Base-by-base conservation (phyloP, 257 asterid species). In the Scutellaria galericulata region DNA sequence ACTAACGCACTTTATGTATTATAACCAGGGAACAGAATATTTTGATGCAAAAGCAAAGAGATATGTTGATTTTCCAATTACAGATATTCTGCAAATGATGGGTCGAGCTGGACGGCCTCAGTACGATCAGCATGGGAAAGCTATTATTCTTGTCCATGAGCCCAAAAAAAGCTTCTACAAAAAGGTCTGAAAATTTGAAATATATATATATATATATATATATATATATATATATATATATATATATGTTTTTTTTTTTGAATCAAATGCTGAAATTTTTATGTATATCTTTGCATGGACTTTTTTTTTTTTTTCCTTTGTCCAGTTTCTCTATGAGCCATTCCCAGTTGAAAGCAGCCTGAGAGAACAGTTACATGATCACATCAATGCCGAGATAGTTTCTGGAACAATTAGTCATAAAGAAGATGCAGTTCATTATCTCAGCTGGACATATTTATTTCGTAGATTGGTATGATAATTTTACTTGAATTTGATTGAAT, bases 61-160 rank as follows among this genome's bases (percentile, higher is more conserved):
- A 80, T 94, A 94, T 71, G 92, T 94, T 63, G 99, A 94, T 86
- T 91, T 91, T 77, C 99, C 99, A 37, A 91, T 94, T 65, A 94
- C 99, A 7, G 99, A 94, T 86, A 91, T 94, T 67, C 73, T 94
- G 69, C 99, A 94, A 83, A 94, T 94, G 99, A 94, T 94, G 99
- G 99, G 99, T 67, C 87, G 99, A 84, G 99, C 99, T 63, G 99
- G 99, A 41, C 90, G 99, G 65, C 99, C 99, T 77, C 99, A 94
- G 79, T 94, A 70, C 66, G 99, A 94, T 78, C 99, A 94, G 83
- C 97, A 91, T 41, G 99, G 99, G 39, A 94, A 94, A 82, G 97
- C 97, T 80, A 92, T 94, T 81, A 94, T 94, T 88, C 97, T 94
- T 54, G 99, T 94, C 77, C 99, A 94, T 82, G 99, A 94, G 77